Percentiles rank a stretch among this genome's conserved stretches.
phyloP scores from a whole-genome alignment of 2,329 filamentous ascomycete genomes.

The Ascochyta koolunga region DNA sequence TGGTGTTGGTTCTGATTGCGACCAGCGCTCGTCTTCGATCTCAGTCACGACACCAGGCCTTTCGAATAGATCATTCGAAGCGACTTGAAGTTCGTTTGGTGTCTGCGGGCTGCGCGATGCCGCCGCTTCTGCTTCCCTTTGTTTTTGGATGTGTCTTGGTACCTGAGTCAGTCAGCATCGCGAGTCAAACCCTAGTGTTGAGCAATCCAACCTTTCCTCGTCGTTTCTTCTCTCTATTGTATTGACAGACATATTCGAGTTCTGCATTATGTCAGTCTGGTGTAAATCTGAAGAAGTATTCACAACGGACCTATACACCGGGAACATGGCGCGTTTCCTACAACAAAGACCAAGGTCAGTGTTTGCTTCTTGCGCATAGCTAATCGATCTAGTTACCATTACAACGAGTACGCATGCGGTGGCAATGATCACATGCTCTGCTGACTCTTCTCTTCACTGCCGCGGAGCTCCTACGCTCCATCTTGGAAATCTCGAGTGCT shows the following conservation, averaged over 20 bases:
- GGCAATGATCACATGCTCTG: conserved; percentile 93
- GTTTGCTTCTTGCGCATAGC: background rate
- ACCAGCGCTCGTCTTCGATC: conserved; percentile 48
- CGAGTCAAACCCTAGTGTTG: background rate
- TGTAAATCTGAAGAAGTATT: too few species aligned
- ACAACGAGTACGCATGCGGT: conserved; percentile 91
- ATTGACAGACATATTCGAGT: conserved; percentile 87
- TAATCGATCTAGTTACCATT: conserved; percentile 58
- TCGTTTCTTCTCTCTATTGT: conserved; percentile 90
- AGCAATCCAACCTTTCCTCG: conserved; percentile 72
- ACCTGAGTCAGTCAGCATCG: conserved; percentile 34
- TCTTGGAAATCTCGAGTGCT: conserved; percentile 33
- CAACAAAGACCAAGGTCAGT: conserved; percentile 2
- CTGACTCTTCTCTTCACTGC: conserved; percentile 86
- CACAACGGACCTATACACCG: conserved; percentile 80
- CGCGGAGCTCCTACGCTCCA: conserved; percentile 54
- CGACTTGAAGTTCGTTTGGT: conserved; percentile 35
- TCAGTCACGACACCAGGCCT: conserved; percentile 35
- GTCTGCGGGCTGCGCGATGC: conserved; percentile 33
- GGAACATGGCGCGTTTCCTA: conserved; percentile 79
- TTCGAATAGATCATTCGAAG: conserved; percentile 35
- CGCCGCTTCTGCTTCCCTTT: conserved; percentile 43
- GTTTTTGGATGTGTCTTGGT: conserved; percentile 47
- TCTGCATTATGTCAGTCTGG: conserved; percentile 59
- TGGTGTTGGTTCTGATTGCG: conserved; percentile 43